Evolutionary conservation across 2,329 filamentous ascomycete species (phyloP), one percentile per base, ranked within the genome.

Genomic region (Aspergillus nomiae): DNA sequence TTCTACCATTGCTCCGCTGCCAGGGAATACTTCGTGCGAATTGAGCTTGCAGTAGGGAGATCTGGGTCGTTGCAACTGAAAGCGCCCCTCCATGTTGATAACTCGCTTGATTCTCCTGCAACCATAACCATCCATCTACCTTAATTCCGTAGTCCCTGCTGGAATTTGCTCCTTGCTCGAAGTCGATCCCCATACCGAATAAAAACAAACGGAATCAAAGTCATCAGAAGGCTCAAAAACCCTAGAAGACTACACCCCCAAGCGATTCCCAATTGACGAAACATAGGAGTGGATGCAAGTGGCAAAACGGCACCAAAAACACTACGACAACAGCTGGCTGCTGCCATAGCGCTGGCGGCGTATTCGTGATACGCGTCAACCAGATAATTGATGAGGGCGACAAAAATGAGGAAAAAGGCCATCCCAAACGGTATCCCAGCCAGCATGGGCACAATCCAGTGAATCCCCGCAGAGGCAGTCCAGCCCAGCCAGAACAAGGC

Each of bases 401-500:
- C 28, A 24, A 50, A 50, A 16, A 50, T 50, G 26, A 50, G 46
- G 14, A 50, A 24, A 12, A 28, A 50, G 24, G 11, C 46, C 6
- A 50, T 50, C 32, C 88, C 89, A 59, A 92, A 86, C 59, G 90
- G 81, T 5, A 81, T 82, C 1, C 84, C 83, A 62, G 87, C 89
- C 56, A 90, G 74, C 82, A 89, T 86, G 14, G 86, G 86, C 1
- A 83, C 86, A 38, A 90, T 86, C 89, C 89, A 92, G 68, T 86
- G 85, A 5, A 83, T 60, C 24, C 86, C 76, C 86, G 0, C 89
- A 75, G 3, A 81, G 0, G 84, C 85, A 0, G 86, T 88, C 84
- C 86, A 89, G 0, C 86, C 88, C 67, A 91, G 90, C 9, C 87
- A 84, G 58, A 91, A 84, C 1, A 92, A 78, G 2, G 89, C 89